Percentiles rank a stretch among this genome's conserved stretches.
phyloP scores from a whole-genome alignment of 306 rosid genomes.

The Quillaja saponaria region DNA sequence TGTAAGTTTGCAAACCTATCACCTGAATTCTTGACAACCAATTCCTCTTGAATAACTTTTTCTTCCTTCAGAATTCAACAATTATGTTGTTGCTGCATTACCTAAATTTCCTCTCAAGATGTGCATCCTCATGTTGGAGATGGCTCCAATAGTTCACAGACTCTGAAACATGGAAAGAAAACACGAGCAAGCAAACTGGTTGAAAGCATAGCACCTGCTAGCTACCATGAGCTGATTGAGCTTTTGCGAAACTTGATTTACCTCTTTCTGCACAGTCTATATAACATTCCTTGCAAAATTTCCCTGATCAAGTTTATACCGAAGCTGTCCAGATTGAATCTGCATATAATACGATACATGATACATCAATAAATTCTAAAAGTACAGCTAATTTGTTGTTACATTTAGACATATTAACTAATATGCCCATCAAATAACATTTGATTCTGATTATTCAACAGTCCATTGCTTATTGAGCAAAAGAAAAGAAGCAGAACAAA shows the following conservation, averaged over 20 bases:
- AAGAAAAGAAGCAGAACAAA: no score
- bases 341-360: constrained; percentile 28
- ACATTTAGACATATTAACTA: background rate
- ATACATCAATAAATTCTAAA: background rate
- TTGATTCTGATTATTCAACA: background rate
- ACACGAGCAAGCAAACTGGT: constrained; percentile 44
- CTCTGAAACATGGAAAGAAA: constrained; percentile 40
- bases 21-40: constrained; percentile 44
- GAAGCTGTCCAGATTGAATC: constrained; percentile 43
- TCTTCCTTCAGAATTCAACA: constrained; percentile 20
- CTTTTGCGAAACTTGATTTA: constrained; percentile 29
- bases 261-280: constrained; percentile 33
- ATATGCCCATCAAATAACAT: background rate
- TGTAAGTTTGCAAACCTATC: constrained; percentile 34
- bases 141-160: constrained; percentile 40
- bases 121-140: constrained; percentile 32
- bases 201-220: constrained; percentile 38
- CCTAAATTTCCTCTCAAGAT: constrained; percentile 12
- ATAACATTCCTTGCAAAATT: constrained; percentile 46
- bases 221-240: constrained; percentile 33
- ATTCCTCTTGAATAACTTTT: constrained; percentile 34
- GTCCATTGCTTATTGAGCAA: background rate
- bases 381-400: background rate
- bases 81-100: constrained; percentile 31
- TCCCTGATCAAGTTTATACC: constrained; percentile 26